Evolutionary conservation across 352 stramenopile genomes (phyloP), one percentile per base, ranked within the genome.

Genomic region (Phytopythium delawarense): DNA sequence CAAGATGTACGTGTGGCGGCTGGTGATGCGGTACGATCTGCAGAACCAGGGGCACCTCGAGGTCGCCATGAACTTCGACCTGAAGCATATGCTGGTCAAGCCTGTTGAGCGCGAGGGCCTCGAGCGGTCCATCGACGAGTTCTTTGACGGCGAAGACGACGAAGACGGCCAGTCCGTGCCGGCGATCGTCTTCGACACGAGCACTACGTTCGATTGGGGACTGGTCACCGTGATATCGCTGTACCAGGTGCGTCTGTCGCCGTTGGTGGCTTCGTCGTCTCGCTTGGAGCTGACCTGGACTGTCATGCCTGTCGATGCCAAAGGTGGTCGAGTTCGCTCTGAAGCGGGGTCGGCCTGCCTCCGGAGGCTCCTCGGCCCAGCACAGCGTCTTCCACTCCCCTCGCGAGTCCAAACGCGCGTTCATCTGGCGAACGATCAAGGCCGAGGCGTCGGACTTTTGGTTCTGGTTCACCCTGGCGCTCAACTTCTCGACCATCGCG

Each of bases 21-120:
- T 90, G 5, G 69, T 69, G 28, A 86, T 92, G 57, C 71, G 70
- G 28, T 92, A 92, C 59, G 76, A 90, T 39, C 58, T 92, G 8
- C 71, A 81, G 50, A 88, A 81, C 52, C 84, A 91, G 57, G 77
- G 84, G 16, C 84, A 92, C 50, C 53, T 92, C 32, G 78, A 90
- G 48, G 79, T 90, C 12, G 75, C 71, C 8, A 75, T 92, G 65
- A 78, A 78, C 45, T 88, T 87, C 21, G 64, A 72, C 2, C 61
- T 90, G n/a, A 53, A 65, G 23, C 65, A 59, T 46, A 57, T 66
- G 35, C 70, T 61, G 16, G 45, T 87, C 30, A 35, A 70, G 23
- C 61, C 52, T 2, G 16, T 30, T 18, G 25, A 55, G 8, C n/a
- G n/a, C 28, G 12, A 1, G 15, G 25, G 13, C 5, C n/a, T 7